A percentile compares a stretch with the other conserved stretches of the same genome.
Evolutionary conservation across 2,329 filamentous ascomycete genomes (phyloP).

Genomic region (Celoporthe dispersa): DNA sequence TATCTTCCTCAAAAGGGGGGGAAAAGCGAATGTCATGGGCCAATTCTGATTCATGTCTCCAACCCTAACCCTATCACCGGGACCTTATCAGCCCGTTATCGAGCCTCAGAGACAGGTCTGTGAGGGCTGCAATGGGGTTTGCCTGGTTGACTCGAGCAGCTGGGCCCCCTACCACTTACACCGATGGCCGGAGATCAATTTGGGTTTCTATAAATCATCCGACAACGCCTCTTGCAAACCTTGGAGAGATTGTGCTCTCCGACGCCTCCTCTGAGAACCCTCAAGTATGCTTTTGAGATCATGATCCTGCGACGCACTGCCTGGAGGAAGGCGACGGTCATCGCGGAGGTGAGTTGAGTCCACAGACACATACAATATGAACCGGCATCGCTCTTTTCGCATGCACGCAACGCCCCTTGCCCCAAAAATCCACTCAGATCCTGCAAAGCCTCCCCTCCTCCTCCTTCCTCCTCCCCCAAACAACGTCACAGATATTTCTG

Average conservation of each 20-base stretch:
- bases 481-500: neutral
- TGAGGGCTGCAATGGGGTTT: neutral
- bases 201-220: neutral
- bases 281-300: slow-evolving; percentile 31
- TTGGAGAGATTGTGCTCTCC: neutral
- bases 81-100: neutral
- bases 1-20: neutral
- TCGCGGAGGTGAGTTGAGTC: slow-evolving; percentile 41
- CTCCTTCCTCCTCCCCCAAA: neutral
- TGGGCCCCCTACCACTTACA: slow-evolving; percentile 16
- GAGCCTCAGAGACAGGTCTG: neutral
- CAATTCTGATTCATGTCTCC: neutral
- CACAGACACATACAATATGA: slow-evolving; percentile 1
- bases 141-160: slow-evolving; percentile 3
- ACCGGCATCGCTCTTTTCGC: neutral
- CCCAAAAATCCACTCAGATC: neutral
- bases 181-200: slow-evolving; percentile 23
- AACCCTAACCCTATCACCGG: neutral
- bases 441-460: neutral
- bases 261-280: neutral
- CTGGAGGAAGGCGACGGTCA: slow-evolving; percentile 45
- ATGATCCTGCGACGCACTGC: slow-evolving; percentile 48
- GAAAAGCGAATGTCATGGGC: neutral
- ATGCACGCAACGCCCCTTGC: neutral
- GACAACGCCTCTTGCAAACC: neutral